phyloP scores from a whole-genome alignment of 441 rosid species.

The California macrophylla region DNA sequence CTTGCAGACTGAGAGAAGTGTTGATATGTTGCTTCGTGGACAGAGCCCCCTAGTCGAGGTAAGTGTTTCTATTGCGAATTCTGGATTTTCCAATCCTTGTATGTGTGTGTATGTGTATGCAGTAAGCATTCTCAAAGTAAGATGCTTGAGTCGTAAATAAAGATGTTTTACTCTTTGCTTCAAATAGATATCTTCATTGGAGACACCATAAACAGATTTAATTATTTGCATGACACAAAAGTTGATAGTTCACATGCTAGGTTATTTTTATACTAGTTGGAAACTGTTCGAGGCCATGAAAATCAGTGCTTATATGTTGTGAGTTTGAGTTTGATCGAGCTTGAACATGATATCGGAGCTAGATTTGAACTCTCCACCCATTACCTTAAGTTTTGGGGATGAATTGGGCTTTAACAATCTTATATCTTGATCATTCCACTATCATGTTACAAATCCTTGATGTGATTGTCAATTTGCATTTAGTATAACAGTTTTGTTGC shows the following conservation, averaged over 20 bases:
- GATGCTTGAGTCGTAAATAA: background rate
- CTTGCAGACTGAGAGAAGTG: conserved; percentile 54
- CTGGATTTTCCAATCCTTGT: background rate
- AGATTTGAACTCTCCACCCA: too few relatives aligned
- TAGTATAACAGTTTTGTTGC: background rate
- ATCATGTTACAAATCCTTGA: too few relatives aligned
- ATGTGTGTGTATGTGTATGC: too few relatives aligned
- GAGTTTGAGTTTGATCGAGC: too few relatives aligned
- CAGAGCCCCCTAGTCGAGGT: conserved; percentile 58
- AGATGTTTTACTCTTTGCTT: too few relatives aligned
- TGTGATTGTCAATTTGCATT: background rate
- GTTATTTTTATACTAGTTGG: background rate
- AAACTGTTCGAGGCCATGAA: background rate
- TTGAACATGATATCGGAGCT: too few relatives aligned
- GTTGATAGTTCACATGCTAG: background rate
- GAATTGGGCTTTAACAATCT: too few relatives aligned
- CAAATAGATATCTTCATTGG: too few relatives aligned
- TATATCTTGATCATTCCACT: background rate
- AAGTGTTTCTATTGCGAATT: conserved; percentile 9
- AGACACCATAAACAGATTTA: too few relatives aligned
- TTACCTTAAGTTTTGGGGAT: too few relatives aligned
- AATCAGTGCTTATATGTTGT: background rate
- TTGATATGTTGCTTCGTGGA: conserved; percentile 52
- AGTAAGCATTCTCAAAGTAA: background rate
- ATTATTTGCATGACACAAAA: background rate